Base-by-base conservation (phyloP, 139 green algal genomes). In the Haematococcus sp. region DNA sequence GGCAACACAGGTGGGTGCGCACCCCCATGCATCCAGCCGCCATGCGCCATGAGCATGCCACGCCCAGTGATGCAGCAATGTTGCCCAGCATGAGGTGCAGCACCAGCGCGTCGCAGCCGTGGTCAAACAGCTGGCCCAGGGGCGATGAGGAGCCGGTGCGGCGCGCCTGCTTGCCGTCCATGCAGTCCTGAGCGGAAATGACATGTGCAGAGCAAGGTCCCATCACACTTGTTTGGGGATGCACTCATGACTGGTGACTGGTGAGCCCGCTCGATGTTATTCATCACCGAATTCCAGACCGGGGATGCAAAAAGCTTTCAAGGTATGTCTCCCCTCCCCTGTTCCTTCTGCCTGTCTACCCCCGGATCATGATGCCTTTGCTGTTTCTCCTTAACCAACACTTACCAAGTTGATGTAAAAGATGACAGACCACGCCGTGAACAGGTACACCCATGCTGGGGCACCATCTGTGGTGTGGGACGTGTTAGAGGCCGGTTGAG, bases 141-240 rank as follows among this genome's bases (percentile, higher is more conserved):
- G 95, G 95, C 0, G 88, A 96, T 35, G 88, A 95, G 31, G 82
- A 93, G n/a, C 82, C 77, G 1, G 95, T 99, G 15, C 93, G 85
- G 19, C 95, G 81, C 2, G 95, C 95, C 69, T 99, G 95, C 82
- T 97, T 97, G 77, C 93, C 91, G 54, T 99, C 95, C 27, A 98
- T 83, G 75, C 87, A 93, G 86, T 99, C 95, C 74, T 98, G 86
- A 58, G 95, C 93, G 61, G 94, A n/a, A n/a, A n/a, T n/a, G n/a
- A n/a, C n/a, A n/a, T 81, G 73, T 93, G 93, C 23, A 84, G 23
- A 11, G 40, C n/a, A n/a, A n/a, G n/a, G n/a, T n/a, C n/a, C n/a
- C n/a, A 49, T 49, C 40, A 49, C 40, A 49, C 40, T 49, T 11
- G 40, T 49, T 11, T 49, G 40, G 7, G 11, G 7, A 11, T 11